Percentiles rank a stretch among this genome's conserved stretches.
These are phyloP conservation scores for Backusella macrospora DNA, from an alignment of 192 early-diverging fungal species.

Conservation along the genomic window DNA sequence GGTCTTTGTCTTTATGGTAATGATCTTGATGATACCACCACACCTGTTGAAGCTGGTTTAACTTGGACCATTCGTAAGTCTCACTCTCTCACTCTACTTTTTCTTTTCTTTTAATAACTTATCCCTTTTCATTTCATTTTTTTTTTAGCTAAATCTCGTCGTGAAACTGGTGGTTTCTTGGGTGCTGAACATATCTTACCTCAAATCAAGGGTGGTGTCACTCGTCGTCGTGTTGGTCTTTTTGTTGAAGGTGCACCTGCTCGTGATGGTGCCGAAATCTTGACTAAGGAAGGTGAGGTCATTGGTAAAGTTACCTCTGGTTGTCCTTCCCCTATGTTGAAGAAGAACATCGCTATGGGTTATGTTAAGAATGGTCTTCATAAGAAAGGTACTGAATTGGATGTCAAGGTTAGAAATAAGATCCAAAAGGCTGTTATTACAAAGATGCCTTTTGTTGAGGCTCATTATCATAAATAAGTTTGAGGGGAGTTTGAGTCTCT, in stretches of 20 bases:
- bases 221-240: constrained; percentile 85
- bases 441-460: constrained; percentile 96
- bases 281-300: constrained; percentile 58
- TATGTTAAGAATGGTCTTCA: constrained; percentile 89
- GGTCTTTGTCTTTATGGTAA: constrained; percentile 97
- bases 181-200: constrained; percentile 83
- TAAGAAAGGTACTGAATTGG: constrained; percentile 87
- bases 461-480: constrained; percentile 72
- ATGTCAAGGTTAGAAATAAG: constrained; percentile 88
- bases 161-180: constrained; percentile 89
- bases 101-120: background rate
- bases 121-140: background rate
- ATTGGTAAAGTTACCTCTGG: constrained; percentile 91
- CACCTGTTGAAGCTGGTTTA: constrained; percentile 92
- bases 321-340: constrained; percentile 86
- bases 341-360: constrained; percentile 98
- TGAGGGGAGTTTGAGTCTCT: too few species aligned
- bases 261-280: constrained; percentile 73
- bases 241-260: constrained; percentile 94
- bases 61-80: constrained; percentile 90
- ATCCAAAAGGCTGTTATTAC: constrained; percentile 80
- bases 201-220: constrained; percentile 83
- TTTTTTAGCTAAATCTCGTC: constrained; percentile 73
- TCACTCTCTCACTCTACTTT: background rate
- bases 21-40: constrained; percentile 89